A percentile compares a stretch with the other conserved stretches of the same genome.
Conservation (phyloP, 2,329 filamentous ascomycete genomes). For the Graphiopsis chlorocephala region DNA sequence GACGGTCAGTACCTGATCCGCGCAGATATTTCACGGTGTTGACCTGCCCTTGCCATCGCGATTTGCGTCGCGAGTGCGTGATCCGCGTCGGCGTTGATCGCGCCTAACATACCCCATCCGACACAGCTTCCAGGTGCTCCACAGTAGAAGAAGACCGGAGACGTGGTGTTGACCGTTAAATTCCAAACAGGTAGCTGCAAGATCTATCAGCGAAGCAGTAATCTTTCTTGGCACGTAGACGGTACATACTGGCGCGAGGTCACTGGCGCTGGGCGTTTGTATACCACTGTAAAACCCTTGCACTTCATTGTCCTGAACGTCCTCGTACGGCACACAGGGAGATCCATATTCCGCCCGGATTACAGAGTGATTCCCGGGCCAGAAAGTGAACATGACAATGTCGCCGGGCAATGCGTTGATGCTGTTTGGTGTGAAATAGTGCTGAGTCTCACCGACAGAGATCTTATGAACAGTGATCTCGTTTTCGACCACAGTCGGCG, state of each 20-base stretch:
- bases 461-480: conserved; percentile 33
- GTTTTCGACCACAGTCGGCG: conserved; percentile 14
- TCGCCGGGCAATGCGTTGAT: conserved; percentile 40
- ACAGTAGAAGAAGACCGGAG: conserved; percentile 69
- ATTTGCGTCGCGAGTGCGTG: conserved; percentile 30
- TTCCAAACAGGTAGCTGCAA: conserved; percentile 29
- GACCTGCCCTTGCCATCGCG: conserved; percentile 22
- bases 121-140: conserved; percentile 65
- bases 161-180: conserved; percentile 56
- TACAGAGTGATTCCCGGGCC: conserved; percentile 43
- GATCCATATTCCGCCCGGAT: conserved; percentile 39
- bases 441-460: conserved; percentile 36
- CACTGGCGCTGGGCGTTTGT: neutral
- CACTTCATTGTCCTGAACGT: conserved; percentile 17
- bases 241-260: neutral
- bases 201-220: neutral
- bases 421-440: conserved; percentile 38
- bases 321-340: conserved; percentile 40
- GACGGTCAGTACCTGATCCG: neutral
- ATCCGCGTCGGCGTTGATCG: conserved; percentile 60
- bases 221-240: no score
- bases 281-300: conserved; percentile 25
- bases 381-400: conserved; percentile 43
- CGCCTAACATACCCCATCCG: conserved; percentile 68
- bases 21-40: no score